Base-by-base conservation (phyloP, 2,329 filamentous ascomycete species). In the Aspergillaceae sp. region DNA sequence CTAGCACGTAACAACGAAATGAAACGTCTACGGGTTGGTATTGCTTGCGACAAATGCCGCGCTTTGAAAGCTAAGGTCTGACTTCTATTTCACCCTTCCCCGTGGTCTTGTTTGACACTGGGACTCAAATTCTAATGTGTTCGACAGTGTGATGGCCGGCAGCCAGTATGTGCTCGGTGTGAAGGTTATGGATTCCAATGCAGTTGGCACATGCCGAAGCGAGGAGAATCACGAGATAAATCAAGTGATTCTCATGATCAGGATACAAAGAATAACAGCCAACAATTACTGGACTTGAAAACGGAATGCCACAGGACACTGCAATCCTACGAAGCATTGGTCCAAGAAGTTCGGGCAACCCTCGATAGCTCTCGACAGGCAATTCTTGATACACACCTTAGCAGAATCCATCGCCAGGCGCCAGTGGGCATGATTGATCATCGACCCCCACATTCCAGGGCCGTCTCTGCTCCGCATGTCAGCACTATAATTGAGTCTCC, bases 151-250 rank as follows among this genome's bases (percentile, higher is more conserved):
- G 58, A 62, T 52, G 60, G 58, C 19, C 43, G 51, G 33, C 57
- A 53, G 42, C 59, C 58, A 8, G 47, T 55, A 4, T 63, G 60
- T 43, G 48, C 51, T 27, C 54, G 58, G 28, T 62, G 60, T 45
- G 48, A 52, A 30, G 59, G 59, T 29, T 63, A 62, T 42, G 56
- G 57, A 2, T 61, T 60, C 46, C 34, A 41, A 10, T 62, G 60
- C 47, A 48, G 30, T 36, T 63, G 60, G 60, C 47, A 49, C 2
- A 41, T 47, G 6, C 46, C 46, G 48, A 54, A 46, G 45, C 50
- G 8, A 32, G 30, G 30, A 32, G 30, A 32, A 9, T 32, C 30
- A 32, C 8, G 8, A 9, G 30, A 32, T 32, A 32, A 32, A 32
- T 6, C 6, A 32, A 32, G 30, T 5, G 8, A 32, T 32, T 32